Evolutionary conservation across 352 stramenopile species (phyloP).

Genomic region (Pythium vanterpoolii): DNA sequence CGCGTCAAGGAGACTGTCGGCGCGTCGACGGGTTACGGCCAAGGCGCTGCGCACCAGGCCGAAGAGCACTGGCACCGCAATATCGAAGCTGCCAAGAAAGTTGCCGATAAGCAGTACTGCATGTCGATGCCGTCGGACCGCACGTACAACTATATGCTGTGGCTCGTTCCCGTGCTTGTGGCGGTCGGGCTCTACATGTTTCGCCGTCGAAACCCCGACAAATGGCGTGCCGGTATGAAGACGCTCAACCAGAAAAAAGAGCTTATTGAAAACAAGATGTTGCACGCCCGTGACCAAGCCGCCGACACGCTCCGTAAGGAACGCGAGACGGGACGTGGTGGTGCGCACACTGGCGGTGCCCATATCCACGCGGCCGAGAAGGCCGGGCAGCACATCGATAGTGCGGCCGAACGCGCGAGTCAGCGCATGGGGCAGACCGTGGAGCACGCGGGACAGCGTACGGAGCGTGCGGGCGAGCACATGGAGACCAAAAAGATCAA

Average conservation of each 20-base stretch:
- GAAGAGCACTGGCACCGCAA: slow-evolving; percentile 59
- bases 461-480: slow-evolving; percentile 4
- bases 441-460: neutral
- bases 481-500: slow-evolving; percentile 20
- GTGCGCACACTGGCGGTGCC: slow-evolving; percentile 1
- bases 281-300: slow-evolving; percentile 39
- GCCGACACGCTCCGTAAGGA: slow-evolving; percentile 32
- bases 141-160: slow-evolving; percentile 43
- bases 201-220: slow-evolving; percentile 63
- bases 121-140: slow-evolving; percentile 38
- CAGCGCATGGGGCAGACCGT: slow-evolving; percentile 5
- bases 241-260: slow-evolving; percentile 44
- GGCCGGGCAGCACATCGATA: slow-evolving; percentile 26
- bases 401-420: slow-evolving; percentile 21
- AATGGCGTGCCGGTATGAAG: slow-evolving; percentile 55
- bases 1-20: slow-evolving; percentile 52
- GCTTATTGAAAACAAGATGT: slow-evolving; percentile 42
- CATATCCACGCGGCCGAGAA: slow-evolving; percentile 16
- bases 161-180: slow-evolving; percentile 41
- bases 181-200: slow-evolving; percentile 36
- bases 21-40: slow-evolving; percentile 10
- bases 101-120: slow-evolving; percentile 50
- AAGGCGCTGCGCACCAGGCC: slow-evolving; percentile 27
- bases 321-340: slow-evolving; percentile 4
- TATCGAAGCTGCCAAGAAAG: slow-evolving; percentile 40